Base-by-base conservation (phyloP, 495 filamentous ascomycete genomes). In the Penicillium waksmanii region DNA sequence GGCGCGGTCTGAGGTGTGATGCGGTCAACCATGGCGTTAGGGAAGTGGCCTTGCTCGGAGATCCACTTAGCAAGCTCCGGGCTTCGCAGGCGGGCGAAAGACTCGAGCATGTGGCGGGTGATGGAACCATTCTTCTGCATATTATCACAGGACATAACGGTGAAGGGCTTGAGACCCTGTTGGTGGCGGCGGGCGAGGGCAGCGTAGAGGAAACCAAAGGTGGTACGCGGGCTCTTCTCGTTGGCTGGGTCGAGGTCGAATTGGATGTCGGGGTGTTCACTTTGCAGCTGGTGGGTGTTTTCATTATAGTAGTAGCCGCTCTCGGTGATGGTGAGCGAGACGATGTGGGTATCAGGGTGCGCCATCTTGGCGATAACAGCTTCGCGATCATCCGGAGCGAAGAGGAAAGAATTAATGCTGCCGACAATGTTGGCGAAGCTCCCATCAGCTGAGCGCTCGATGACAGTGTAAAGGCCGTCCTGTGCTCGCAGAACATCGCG, bases 271-370 rank as follows among this genome's bases (percentile, higher is more conserved):
- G 76, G 71, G 60, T 80, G 68, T 48, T 80, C 72, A 58, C 58
- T 66, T 50, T 75, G 70, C 46, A 81, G 71, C 68, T 81, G 72
- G 71, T 81, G 78, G 10, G 77, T 73, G 68, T 81, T 81, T 61
- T 81, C 78, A 60, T 81, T 81, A 66, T 80, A 80, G 71, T 78
- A 80, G 70, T 81, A 81, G 44, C 78, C 78, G 66, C 76, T 77
- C 67, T 81, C 78, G 57, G 78, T 81, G 68, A 81, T 81, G 61
- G 78, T 81, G 58, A 81, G 76, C 17, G 78, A 81, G 15, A 81
- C 78, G 31, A 81, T 81, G 61, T 73, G 76, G 31, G 78, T 81
- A 65, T 81, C 78, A 0, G 76, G 73, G 63, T 81, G 76, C 4
- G 78, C 78, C 76, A 81, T 77, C 69, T 81, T 81, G 58, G 72